Evolutionary conservation across 768 basidiomycete genomes (phyloP).

Genomic region (Trametes cinnabarina): DNA sequence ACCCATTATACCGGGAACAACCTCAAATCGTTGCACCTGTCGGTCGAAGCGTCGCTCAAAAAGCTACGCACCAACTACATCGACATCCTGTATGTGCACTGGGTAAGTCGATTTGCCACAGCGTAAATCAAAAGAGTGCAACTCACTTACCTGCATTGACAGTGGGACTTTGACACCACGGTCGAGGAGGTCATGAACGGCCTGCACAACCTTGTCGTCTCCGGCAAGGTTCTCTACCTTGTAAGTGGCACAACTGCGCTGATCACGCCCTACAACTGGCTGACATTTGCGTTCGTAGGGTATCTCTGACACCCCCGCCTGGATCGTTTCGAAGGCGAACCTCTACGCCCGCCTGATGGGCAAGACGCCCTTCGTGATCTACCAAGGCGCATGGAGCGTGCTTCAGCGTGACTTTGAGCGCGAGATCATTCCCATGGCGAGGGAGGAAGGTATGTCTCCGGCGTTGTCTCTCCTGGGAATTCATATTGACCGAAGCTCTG

Average conservation of each 20-base stretch:
- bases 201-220: constrained; percentile 48
- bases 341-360: constrained; percentile 39
- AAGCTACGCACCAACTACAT: constrained; percentile 44
- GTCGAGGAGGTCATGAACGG: constrained; percentile 57
- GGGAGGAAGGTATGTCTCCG: constrained; percentile 26
- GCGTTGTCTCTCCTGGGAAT: not conserved
- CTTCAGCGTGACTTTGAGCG: constrained; percentile 38
- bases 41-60: constrained; percentile 35
- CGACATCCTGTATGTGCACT: constrained; percentile 46
- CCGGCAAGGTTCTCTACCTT: constrained; percentile 46
- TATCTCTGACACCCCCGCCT: constrained; percentile 35
- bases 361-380: constrained; percentile 36
- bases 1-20: constrained; percentile 38
- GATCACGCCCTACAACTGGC: not conserved
- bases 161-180: constrained; percentile 52
- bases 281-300: constrained; percentile 6
- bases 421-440: constrained; percentile 39
- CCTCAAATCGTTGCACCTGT: constrained; percentile 37
- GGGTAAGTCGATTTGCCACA: constrained; percentile 39
- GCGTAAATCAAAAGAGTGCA: constrained; percentile 23
- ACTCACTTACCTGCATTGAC: constrained; percentile 37
- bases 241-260: constrained; percentile 6
- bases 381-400: constrained; percentile 37
- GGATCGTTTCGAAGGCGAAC: constrained; percentile 39
- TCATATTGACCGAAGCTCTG: not conserved